A percentile compares a stretch with the other conserved stretches of the same genome.
These are phyloP conservation scores for Ambispora gerdemannii DNA, from an alignment of 192 early-diverging fungal species.

Conservation along the genomic window DNA sequence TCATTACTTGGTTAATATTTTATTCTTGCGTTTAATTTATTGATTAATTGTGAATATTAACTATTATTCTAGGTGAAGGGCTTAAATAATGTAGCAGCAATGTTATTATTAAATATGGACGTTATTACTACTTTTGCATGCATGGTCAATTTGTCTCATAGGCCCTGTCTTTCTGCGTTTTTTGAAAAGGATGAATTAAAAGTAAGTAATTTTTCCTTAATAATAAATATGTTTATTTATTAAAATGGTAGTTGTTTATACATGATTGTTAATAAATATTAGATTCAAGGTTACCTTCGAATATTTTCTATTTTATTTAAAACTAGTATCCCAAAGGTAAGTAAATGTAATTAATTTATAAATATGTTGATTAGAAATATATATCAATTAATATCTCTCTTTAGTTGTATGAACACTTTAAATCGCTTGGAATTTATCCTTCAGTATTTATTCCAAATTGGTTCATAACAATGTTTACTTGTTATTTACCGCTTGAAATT, in stretches of 20 bases:
- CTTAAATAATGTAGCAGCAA: constrained; percentile 32
- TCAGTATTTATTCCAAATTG: constrained; percentile 41
- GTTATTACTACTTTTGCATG: constrained; percentile 31
- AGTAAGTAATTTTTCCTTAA: too few relatives aligned
- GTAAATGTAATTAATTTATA: background rate
- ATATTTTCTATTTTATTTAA: background rate
- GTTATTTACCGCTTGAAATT: constrained; percentile 38
- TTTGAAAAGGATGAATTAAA: constrained; percentile 34
- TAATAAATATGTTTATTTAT: too few relatives aligned
- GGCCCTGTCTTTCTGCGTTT: constrained; percentile 33
- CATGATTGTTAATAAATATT: background rate
- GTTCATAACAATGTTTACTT: constrained; percentile 45
- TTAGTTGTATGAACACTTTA: constrained; percentile 41
- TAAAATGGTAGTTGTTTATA: constrained; percentile 20
- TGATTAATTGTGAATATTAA: too few relatives aligned
- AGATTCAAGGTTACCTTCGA: background rate
- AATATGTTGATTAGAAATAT: too few relatives aligned
- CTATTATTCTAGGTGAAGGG: background rate
- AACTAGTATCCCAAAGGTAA: constrained; percentile 36
- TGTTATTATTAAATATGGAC: constrained; percentile 43
- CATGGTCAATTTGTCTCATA: constrained; percentile 36
- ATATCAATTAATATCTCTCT: background rate
- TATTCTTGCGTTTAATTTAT: too few relatives aligned
- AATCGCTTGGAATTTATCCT: constrained; percentile 37
- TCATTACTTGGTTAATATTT: too few relatives aligned